Evolutionary conservation across 2,329 filamentous ascomycete species (phyloP).

Genomic region (Escovopsis sp.): DNA sequence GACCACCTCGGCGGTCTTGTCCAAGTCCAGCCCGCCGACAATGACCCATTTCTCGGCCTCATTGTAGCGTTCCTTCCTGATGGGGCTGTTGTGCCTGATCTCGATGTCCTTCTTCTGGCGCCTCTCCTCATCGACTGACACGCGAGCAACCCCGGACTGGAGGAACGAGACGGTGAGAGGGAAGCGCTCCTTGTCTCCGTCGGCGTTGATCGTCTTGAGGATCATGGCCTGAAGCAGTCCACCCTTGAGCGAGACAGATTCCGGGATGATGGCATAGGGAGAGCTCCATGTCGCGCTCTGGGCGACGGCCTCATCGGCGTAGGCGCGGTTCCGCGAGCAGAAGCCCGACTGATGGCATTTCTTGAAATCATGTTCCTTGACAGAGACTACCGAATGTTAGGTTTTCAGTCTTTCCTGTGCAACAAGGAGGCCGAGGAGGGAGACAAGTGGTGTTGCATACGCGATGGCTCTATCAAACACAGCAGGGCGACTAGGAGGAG

Average conservation of each 20-base stretch:
- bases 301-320: conserved; percentile 61
- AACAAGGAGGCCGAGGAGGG: conserved; percentile 7
- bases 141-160: conserved; percentile 73
- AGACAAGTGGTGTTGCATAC: conserved; percentile 28
- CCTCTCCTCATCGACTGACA: conserved; percentile 84
- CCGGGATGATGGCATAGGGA: conserved; percentile 63
- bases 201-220: conserved; percentile 57
- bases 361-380: conserved; percentile 97
- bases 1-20: conserved; percentile 54
- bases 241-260: conserved; percentile 60
- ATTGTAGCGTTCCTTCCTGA: conserved; percentile 86
- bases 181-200: conserved; percentile 55
- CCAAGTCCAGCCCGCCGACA: conserved; percentile 63
- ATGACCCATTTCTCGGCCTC: conserved; percentile 78
- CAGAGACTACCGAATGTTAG: conserved; percentile 40
- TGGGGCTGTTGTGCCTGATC: conserved; percentile 68
- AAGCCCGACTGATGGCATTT: conserved; percentile 93
- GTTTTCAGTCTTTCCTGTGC: neutral
- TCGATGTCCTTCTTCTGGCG: conserved; percentile 79
- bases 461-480: conserved; percentile 47
- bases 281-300: conserved; percentile 56
- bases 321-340: conserved; percentile 86
- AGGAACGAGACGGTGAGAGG: conserved; percentile 81
- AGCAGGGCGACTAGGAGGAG: conserved; percentile 39
- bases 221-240: conserved; percentile 68